Base-by-base conservation (phyloP, 2,329 filamentous ascomycete species). In the Verticillium longisporum region DNA sequence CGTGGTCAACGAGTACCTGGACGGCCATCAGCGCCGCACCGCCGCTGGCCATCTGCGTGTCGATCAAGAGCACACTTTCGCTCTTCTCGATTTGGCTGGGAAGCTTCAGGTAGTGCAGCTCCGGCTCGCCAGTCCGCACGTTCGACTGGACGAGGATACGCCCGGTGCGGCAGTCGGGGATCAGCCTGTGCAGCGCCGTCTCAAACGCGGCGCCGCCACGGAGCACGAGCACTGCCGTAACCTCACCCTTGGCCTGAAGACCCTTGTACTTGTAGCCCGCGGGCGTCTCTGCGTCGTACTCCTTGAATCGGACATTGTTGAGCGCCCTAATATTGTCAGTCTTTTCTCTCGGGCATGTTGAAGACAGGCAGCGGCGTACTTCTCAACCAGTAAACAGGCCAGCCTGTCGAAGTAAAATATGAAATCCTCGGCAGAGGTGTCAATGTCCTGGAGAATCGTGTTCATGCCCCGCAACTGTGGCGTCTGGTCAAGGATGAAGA, bases 331-430 rank as follows among this genome's bases (percentile, higher is more conserved):
- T 34, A 31, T 26, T 38, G 26, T 34, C 54, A 32, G 26, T 11
- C 26, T 31, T 31, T 31, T 4, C 26, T 31, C 4, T 31, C 26
- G 26, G 26, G 26, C 5, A 31, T 31, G 26, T 4, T 31, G 13
- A 34, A 31, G 15, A 1, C 4, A 21, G 2, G 15, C 2, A 18
- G 31, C 10, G 14, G 75, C 82, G 63, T 74, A 88, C 84, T 87
- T 79, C 74, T 98, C 94, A 56, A 98, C 85, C 32, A 98, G 80
- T 59, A 97, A 80, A n/a, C 90, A 86, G 1, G 91, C 87, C 41
- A 98, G 80, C 41, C 95, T 86, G 74, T 99, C 92, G 73, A 98
- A 97, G 75, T 98, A 98, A 75, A 98, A 98, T 64, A 97, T 91
- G 72, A 97, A 98, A 68, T 98, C 93, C 71, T 97, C 94, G 53